Percentiles rank a stretch among this genome's conserved stretches.
Conservation (phyloP, 768 basidiomycete genomes). For the Pulveroboletus sp. region DNA sequence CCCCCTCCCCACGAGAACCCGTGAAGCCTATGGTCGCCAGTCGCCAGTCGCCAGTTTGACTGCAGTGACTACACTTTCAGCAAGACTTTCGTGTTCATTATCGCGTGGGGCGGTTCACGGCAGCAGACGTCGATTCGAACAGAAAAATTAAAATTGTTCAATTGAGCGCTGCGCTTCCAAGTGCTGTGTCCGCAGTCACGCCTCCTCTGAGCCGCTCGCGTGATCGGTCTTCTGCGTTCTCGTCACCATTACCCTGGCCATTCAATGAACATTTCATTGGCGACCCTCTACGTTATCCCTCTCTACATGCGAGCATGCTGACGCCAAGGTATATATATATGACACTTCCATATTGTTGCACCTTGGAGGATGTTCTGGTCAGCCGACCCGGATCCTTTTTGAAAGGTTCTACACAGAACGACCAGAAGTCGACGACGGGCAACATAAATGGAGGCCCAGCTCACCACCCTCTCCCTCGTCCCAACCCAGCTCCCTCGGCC, state of each 20-base stretch:
- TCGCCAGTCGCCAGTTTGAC: too few relatives aligned
- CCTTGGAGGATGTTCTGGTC: background rate
- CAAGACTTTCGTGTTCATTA: too few relatives aligned
- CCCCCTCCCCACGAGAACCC: too few relatives aligned
- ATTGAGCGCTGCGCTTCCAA: too few relatives aligned
- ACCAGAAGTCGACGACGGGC: background rate
- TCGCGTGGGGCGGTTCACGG: too few relatives aligned
- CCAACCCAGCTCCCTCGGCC: background rate
- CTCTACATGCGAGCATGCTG: too few relatives aligned
- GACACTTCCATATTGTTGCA: background rate
- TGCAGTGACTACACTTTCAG: too few relatives aligned
- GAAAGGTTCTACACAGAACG: background rate
- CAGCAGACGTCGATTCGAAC: too few relatives aligned
- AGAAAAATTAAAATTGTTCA: too few relatives aligned
- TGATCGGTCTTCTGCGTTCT: background rate
- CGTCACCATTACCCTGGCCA: background rate
- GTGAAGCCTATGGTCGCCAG: too few relatives aligned
- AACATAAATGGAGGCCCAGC: background rate
- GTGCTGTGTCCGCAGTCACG: too few relatives aligned
- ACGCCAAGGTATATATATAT: background rate
- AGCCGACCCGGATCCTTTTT: background rate
- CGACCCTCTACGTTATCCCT: background rate
- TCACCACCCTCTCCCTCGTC: background rate
- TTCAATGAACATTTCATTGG: background rate
- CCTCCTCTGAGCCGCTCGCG: too few relatives aligned